Evolutionary conservation across 495 filamentous ascomycete genomes (phyloP).

Genomic region (Wilcoxina mikolae): DNA sequence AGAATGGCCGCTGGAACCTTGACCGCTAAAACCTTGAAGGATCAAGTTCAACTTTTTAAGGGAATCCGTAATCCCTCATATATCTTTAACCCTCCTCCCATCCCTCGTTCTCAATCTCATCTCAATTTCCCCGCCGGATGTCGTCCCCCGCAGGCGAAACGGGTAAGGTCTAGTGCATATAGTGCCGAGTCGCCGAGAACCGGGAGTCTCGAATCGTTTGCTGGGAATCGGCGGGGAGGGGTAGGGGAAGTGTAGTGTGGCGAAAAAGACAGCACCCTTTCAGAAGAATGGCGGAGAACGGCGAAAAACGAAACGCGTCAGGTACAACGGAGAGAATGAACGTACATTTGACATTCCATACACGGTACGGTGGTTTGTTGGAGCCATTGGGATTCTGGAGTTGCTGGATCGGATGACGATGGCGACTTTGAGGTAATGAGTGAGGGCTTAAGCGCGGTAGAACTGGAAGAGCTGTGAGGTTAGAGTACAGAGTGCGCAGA

Average conservation of each 20-base stretch:
- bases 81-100: not conserved
- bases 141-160: not conserved
- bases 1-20: no score
- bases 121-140: not conserved
- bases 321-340: not conserved
- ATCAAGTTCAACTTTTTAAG: no score
- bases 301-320: not conserved
- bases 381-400: no score
- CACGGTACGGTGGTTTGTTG: not conserved
- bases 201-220: not conserved
- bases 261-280: not conserved
- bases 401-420: no score
- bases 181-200: conserved; percentile 6
- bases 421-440: no score
- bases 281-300: not conserved
- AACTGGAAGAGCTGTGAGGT: no score
- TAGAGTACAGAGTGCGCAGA: no score
- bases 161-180: not conserved
- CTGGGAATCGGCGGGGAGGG: not conserved
- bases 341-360: conserved; percentile 3
- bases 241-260: not conserved
- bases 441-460: no score
- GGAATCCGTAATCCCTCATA: not conserved
- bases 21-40: no score
- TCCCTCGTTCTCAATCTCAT: not conserved